phyloP scores from a whole-genome alignment of 1,284 basidiomycete species.

The Apiotrichum domesticum region DNA sequence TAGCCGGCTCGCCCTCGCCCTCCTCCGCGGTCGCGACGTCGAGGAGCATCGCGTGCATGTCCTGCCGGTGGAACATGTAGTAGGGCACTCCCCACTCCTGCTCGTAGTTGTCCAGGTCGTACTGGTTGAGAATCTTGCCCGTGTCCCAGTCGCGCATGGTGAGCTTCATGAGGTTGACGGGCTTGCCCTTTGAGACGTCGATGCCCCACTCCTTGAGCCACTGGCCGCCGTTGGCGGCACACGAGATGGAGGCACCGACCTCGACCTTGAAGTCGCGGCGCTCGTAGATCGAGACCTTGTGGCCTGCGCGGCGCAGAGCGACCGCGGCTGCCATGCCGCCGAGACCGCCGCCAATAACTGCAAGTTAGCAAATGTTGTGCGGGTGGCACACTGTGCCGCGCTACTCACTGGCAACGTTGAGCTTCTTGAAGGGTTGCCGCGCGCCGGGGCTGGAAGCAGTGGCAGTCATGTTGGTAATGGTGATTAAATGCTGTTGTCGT shows the following conservation, averaged over 20 bases:
- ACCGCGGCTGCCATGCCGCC: conserved; percentile 33
- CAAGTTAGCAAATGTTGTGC: too few species aligned
- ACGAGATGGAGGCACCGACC: conserved; percentile 40
- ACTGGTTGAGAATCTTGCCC: conserved; percentile 33
- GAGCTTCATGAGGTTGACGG: conserved; percentile 33
- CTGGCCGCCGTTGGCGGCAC: conserved; percentile 32
- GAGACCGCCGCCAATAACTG: conserved; percentile 35
- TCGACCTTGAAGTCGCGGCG: conserved; percentile 36
- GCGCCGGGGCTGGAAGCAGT: too few species aligned
- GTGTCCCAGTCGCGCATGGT: conserved; percentile 38
- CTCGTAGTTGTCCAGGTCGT: conserved; percentile 33
- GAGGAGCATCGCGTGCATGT: conserved; percentile 43
- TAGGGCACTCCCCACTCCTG: conserved; percentile 36
- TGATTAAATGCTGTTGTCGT: too few species aligned
- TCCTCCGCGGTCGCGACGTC: conserved; percentile 29
- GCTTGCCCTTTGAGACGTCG: conserved; percentile 26
- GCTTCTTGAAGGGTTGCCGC: conserved; percentile 9
- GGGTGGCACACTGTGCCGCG: background rate
- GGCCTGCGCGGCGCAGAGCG: conserved; percentile 33
- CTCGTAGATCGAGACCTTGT: conserved; percentile 33
- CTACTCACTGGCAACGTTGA: conserved; percentile 12
- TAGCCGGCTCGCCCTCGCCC: conserved; percentile 31
- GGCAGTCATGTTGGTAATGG: too few species aligned
- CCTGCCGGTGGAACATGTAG: conserved; percentile 42
- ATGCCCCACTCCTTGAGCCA: conserved; percentile 39